Evolutionary conservation across 1,139 yeast genomes (phyloP).

Genomic region (Pichia sp.): DNA sequence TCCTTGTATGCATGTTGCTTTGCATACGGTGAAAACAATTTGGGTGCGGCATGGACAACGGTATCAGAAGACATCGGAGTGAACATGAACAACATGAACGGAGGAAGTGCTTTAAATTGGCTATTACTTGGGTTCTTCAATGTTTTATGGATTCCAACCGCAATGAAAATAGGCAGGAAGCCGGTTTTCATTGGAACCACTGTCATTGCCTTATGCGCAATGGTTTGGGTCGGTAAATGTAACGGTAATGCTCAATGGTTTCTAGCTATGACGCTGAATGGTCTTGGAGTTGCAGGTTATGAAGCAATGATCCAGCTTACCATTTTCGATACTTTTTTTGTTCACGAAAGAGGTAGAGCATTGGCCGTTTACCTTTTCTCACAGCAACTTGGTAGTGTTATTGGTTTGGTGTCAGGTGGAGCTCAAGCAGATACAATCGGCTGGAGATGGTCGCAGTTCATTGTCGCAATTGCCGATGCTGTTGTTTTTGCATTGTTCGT

Average conservation of each 20-base stretch:
- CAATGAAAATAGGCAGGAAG: conserved; percentile 21
- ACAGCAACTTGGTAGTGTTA: conserved; percentile 20
- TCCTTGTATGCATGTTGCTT: conserved; percentile 21
- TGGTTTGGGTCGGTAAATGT: conserved; percentile 18
- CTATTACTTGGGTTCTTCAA: conserved; percentile 20
- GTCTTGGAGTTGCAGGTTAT: conserved; percentile 21
- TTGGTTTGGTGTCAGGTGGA: conserved; percentile 21
- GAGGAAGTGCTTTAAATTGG: conserved; percentile 22
- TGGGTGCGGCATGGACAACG: conserved; percentile 23
- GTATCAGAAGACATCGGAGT: conserved; percentile 21
- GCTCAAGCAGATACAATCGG: conserved; percentile 17
- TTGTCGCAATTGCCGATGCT: conserved; percentile 17
- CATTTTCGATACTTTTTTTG: conserved; percentile 17
- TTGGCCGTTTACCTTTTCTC: conserved; percentile 18
- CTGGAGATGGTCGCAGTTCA: conserved; percentile 20
- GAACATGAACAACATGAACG: conserved; percentile 18
- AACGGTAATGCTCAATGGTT: conserved; percentile 20
- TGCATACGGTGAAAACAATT: conserved; percentile 21
- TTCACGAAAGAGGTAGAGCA: conserved; percentile 21
- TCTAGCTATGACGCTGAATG: conserved; percentile 14
- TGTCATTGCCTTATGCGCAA: conserved; percentile 14
- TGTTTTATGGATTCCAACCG: conserved; percentile 22
- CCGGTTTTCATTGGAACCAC: conserved; percentile 19
- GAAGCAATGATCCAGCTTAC: conserved; percentile 20
- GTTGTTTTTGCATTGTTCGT: conserved; percentile 11